Evolutionary conservation across 306 rosid genomes (phyloP), one percentile per base, ranked within the genome.

Genomic region (Lupinus albus): DNA sequence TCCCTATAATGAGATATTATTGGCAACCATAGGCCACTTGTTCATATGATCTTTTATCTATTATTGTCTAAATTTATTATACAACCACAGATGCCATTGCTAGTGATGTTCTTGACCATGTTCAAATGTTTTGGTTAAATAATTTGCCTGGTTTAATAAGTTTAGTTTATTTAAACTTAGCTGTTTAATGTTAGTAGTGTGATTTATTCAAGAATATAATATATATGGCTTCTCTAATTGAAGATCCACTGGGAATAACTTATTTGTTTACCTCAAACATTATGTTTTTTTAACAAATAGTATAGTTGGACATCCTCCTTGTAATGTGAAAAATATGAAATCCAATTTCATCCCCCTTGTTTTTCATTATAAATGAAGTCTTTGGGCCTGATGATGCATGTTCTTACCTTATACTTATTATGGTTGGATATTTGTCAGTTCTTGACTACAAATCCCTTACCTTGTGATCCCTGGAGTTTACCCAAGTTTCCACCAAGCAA

Each of bases 401-500:
- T 50, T 64, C 28, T 47, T 51, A 75, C n/a, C 50, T 32, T 44
- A 33, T 41, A 42, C 33, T 5, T 69, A 28, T 15, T 76, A 61
- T 2, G 35, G 51, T 51, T 61, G 70, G 52, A 42, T 51, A 44
- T 68, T 61, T 76, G 42, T 42, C 80, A 93, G 98, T 89, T 93
- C 80, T 89, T 93, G 82, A 73, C 79, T 33, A 81, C 88, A 33
- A 60, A 80, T 3, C 98, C 98, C 9, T 81, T 83, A 47, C 90
- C 98, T 82, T 93, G 97, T 80, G 83, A 84, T 41, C 96, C 98
- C 18, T 86, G 87, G 52, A 80, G 82, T 77, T 76, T 93, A 62
- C 98, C 96, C 1, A 86, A 83, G 74, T 85, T 88, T 79, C 84
- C 91, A 69, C 96, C 96, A 42, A 83, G 96, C 85, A 93, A 93